These are phyloP conservation scores for Macrophomina phaseolina DNA, from an alignment of 2,329 filamentous ascomycete genomes.

Conservation along the genomic window DNA sequence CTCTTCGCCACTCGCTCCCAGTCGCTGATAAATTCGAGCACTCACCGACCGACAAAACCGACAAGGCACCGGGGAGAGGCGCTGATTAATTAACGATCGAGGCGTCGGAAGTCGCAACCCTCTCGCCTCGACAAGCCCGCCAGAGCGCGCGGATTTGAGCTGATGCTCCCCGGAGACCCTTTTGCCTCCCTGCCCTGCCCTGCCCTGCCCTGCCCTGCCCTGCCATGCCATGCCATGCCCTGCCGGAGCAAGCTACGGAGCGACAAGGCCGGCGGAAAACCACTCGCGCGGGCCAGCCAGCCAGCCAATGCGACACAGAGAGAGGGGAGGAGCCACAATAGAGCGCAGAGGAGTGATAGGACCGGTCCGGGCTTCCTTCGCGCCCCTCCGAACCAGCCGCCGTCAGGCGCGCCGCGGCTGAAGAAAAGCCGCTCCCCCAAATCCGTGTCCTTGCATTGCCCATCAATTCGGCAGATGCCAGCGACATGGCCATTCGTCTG, in stretches of 20 bases:
- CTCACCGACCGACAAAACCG: neutral
- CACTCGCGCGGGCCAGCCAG: no score
- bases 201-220: neutral
- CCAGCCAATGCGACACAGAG: no score
- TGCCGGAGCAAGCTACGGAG: neutral
- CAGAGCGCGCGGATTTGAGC: neutral
- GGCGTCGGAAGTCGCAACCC: neutral
- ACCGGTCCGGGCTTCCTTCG: no score
- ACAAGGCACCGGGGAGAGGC: neutral
- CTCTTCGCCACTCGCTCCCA: neutral
- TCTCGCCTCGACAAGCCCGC: neutral
- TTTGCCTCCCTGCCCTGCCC: no score
- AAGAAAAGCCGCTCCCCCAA: no score
- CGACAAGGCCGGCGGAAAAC: neutral
- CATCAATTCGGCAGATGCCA: no score
- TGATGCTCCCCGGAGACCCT: neutral
- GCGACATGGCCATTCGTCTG: no score
- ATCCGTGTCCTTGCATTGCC: no score
- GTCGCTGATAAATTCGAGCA: slow-evolving; percentile 8
- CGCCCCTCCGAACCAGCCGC: neutral
- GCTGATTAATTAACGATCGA: neutral
- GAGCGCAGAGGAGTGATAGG: neutral
- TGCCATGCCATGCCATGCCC: no score
- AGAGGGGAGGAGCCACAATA: no score
- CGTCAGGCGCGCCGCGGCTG: neutral